phyloP scores from a whole-genome alignment of 1,284 basidiomycete species.

The Chalciporus piperatoides region DNA sequence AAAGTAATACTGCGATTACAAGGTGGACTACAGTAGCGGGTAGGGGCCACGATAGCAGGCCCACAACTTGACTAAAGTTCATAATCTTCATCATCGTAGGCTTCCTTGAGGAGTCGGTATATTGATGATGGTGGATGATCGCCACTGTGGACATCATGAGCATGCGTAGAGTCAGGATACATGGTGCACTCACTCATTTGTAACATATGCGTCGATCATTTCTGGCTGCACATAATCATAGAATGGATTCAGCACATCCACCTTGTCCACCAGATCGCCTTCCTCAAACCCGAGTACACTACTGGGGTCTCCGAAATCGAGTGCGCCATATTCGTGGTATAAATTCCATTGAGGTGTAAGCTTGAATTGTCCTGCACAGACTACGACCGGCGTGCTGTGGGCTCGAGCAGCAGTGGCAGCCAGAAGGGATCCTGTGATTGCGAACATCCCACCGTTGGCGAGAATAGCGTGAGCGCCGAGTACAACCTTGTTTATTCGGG shows the following conservation, averaged over 20 bases:
- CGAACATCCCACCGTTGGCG: conserved; percentile 94
- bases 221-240: conserved; percentile 95
- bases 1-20: conserved; percentile 18
- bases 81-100: conserved; percentile 88
- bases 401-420: conserved; percentile 87
- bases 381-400: conserved; percentile 91
- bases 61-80: conserved; percentile 46
- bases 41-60: not conserved
- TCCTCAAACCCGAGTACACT: conserved; percentile 81
- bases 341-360: conserved; percentile 92
- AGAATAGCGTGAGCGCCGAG: conserved; percentile 91
- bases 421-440: conserved; percentile 80
- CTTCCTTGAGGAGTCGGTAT: conserved; percentile 86
- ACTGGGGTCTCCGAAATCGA: conserved; percentile 86
- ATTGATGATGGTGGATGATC: conserved; percentile 92
- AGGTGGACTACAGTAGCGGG: not conserved
- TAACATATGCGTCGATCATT: conserved; percentile 91
- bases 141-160: conserved; percentile 50
- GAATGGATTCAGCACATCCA: conserved; percentile 88
- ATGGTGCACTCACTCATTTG: conserved; percentile 78
- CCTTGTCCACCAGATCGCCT: conserved; percentile 72
- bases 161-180: conserved; percentile 6
- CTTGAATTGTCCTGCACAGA: conserved; percentile 95
- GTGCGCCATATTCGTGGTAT: conserved; percentile 81
- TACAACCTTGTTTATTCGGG: conserved; percentile 94